Percentiles rank a stretch among this genome's conserved stretches.
These are phyloP conservation scores for Sicyos edulis DNA, from an alignment of 306 rosid species.

Conservation along the genomic window DNA sequence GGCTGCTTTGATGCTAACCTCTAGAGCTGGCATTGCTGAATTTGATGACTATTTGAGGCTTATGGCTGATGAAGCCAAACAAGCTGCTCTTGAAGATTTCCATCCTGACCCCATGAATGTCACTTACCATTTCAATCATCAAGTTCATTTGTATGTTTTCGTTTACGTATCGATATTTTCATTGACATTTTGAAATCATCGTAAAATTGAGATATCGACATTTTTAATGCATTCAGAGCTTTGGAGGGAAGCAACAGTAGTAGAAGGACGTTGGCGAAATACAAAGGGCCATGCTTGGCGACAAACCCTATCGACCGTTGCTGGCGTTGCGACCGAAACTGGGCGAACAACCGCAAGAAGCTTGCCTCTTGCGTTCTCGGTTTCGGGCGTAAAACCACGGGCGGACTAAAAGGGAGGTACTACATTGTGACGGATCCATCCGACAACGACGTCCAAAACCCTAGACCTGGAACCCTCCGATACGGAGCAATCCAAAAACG, in stretches of 20 bases:
- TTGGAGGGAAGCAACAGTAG: constrained; percentile 30
- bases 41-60: constrained; percentile 33
- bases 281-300: constrained; percentile 36
- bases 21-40: constrained; percentile 39
- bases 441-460: constrained; percentile 36
- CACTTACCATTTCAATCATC: constrained; percentile 32
- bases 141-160: constrained; percentile 33
- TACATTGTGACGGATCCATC: constrained; percentile 55
- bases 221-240: constrained; percentile 28
- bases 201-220: no score
- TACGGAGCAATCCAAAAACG: constrained; percentile 35
- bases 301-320: constrained; percentile 84
- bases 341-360: constrained; percentile 51
- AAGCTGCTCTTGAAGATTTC: constrained; percentile 38
- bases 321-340: constrained; percentile 56
- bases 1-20: constrained; percentile 43
- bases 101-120: constrained; percentile 43
- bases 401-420: constrained; percentile 43
- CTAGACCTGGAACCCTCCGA: constrained; percentile 62
- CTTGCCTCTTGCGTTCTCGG: constrained; percentile 57
- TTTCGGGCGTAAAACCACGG: constrained; percentile 55
- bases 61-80: constrained; percentile 32
- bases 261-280: constrained; percentile 39
- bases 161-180: no score
- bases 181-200: no score